Conservation (phyloP, 2,329 filamentous ascomycete genomes). For the Verticillium alfalfae region DNA sequence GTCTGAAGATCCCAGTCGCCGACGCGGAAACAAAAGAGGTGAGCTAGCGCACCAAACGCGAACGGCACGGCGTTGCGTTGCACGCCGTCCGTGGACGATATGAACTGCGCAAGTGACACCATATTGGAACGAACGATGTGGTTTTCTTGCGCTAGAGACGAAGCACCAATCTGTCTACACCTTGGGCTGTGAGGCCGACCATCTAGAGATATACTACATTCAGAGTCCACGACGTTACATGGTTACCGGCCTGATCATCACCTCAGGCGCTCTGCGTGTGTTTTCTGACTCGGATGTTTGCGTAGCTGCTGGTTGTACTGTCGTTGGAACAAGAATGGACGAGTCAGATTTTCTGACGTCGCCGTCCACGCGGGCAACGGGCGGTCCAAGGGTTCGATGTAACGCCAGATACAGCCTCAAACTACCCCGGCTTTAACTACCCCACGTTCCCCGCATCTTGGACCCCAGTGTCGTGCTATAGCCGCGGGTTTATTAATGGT, state of each 20-base stretch:
- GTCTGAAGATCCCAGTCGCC: slow-evolving; percentile 19
- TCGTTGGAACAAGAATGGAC: neutral
- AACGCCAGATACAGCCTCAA: neutral
- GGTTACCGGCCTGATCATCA: neutral
- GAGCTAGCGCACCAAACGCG: slow-evolving; percentile 6
- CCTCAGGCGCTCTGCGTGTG: neutral
- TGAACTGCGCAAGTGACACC: neutral
- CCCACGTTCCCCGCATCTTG: slow-evolving; percentile 1
- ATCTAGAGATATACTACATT: neutral
- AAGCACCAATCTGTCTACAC: neutral
- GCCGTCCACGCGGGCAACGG: neutral
- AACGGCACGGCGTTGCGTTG: slow-evolving; percentile 2
- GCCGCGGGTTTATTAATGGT: neutral
- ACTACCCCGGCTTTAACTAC: slow-evolving; percentile 1
- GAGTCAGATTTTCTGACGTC: slow-evolving; percentile 1
- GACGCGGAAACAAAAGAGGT: slow-evolving; percentile 14
- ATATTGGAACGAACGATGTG: neutral
- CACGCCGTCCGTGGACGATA: neutral
- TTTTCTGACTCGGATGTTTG: slow-evolving; percentile 1
- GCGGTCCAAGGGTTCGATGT: neutral
- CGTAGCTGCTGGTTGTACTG: neutral
- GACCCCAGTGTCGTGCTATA: neutral
- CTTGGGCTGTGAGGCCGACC: no score
- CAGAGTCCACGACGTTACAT: neutral
- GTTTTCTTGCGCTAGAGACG: neutral